Base-by-base conservation (phyloP, 116 monocot genomes). In the Zostera marina region DNA sequence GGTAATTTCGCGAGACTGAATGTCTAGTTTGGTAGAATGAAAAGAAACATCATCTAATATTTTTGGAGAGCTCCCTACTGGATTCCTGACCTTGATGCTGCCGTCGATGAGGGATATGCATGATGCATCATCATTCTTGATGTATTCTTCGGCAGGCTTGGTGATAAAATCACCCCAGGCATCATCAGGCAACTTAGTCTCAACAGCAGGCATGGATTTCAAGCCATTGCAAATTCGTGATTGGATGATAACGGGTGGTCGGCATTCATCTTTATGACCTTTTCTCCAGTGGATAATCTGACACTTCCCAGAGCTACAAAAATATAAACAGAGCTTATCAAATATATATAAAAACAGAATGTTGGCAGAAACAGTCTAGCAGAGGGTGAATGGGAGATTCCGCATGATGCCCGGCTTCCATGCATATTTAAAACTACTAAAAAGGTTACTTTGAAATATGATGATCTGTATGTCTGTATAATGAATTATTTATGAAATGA, bases 281-380 rank as follows among this genome's bases (percentile, higher is more conserved):
- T 73, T 71, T 62, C 88, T 78, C 93, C 93, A 93, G 48, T 93
- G 84, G 59, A 74, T 63, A 61, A 88, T 93, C 69, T 93, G 93
- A 71, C 93, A 93, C 59, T 78, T 88, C n/a, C 81, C 76, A 58
- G 93, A 88, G 73, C 93, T 93, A 79, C 20, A 68, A 52, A 22
- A 51, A 14, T 63, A 59, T 57, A 23, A 23, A 42, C 51, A 51
- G 51, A 51, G 7, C 19, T 5, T 32, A 5, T 32, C 0, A 32
- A 5, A n/a, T n/a, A n/a, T n/a, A n/a, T n/a, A n/a, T n/a, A n/a
- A n/a, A n/a, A n/a, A n/a, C n/a, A n/a, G n/a, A n/a, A n/a, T n/a
- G n/a, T n/a, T n/a, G n/a, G n/a, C n/a, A n/a, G n/a, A n/a, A n/a
- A n/a, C n/a, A n/a, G n/a, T n/a, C n/a, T 32, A 32, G 32, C 32